A percentile compares a stretch with the other conserved stretches of the same genome.
These are phyloP conservation scores for Globisporangium emineosum DNA, from an alignment of 352 stramenopile species.

Conservation along the genomic window DNA sequence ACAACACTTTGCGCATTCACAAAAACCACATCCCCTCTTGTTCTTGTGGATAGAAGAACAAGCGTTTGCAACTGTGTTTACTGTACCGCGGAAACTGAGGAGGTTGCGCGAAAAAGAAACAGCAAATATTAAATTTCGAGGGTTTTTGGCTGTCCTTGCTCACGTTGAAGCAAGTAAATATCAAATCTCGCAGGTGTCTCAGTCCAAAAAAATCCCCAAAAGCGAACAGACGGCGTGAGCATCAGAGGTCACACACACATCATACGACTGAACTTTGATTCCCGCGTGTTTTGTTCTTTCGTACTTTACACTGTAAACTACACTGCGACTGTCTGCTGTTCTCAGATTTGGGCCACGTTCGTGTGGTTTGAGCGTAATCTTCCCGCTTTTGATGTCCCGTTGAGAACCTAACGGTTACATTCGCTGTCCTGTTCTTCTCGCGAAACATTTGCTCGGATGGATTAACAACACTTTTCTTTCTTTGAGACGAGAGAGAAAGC, in stretches of 20 bases:
- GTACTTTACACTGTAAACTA: background rate
- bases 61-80: background rate
- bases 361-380: too few relatives aligned
- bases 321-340: background rate
- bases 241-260: constrained; percentile 9
- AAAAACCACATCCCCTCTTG: background rate
- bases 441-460: background rate
- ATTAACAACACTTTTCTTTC: background rate
- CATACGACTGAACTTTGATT: constrained; percentile 5
- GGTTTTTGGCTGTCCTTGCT: background rate
- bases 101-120: background rate
- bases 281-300: background rate
- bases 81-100: background rate
- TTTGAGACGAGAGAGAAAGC: constrained; percentile 2
- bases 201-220: background rate
- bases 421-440: background rate
- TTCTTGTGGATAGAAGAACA: background rate
- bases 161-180: constrained; percentile 2
- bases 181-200: background rate
- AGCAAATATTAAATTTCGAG: background rate
- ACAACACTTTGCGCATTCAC: background rate
- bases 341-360: too few relatives aligned
- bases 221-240: constrained; percentile 2
- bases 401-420: background rate
- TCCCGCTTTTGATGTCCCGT: background rate